These are phyloP conservation scores for Penicillium sp. DNA, from an alignment of 2,329 filamentous ascomycete species.

Conservation along the genomic window DNA sequence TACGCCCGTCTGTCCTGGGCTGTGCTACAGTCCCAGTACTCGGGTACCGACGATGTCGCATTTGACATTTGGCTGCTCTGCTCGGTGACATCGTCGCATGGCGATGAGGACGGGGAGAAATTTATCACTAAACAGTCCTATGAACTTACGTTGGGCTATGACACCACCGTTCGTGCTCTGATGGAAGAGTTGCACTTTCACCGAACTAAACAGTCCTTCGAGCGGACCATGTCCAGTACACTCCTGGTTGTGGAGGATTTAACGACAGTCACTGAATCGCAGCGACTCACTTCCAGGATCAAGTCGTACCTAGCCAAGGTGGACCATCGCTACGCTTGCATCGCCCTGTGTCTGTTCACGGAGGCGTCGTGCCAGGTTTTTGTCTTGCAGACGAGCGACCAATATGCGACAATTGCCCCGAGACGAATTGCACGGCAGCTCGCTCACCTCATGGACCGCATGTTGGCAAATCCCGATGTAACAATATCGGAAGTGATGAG, in stretches of 20 bases:
- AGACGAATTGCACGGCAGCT: neutral
- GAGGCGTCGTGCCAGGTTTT: neutral
- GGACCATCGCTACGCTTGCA: neutral
- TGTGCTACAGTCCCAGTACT: neutral
- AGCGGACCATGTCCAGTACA: neutral
- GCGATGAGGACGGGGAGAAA: neutral
- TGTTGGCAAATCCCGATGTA: neutral
- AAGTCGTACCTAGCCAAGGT: neutral
- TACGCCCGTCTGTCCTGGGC: neutral
- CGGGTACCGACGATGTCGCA: neutral
- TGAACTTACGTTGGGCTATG: neutral
- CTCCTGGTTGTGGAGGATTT: neutral
- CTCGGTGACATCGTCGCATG: neutral
- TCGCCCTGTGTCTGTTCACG: neutral
- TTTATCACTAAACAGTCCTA: neutral
- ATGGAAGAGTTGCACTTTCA: neutral
- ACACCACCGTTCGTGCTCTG: neutral
- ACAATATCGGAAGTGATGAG: neutral
- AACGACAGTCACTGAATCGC: neutral
- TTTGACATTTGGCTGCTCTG: neutral
- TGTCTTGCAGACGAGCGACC: neutral
- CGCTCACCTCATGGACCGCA: neutral
- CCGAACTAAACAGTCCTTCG: neutral
- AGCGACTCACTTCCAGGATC: neutral
- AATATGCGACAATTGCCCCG: neutral